Percentiles rank a stretch among this genome's conserved stretches.
These are phyloP conservation scores for Phytophthora quininea DNA, from an alignment of 352 stramenopile species.

Conservation along the genomic window DNA sequence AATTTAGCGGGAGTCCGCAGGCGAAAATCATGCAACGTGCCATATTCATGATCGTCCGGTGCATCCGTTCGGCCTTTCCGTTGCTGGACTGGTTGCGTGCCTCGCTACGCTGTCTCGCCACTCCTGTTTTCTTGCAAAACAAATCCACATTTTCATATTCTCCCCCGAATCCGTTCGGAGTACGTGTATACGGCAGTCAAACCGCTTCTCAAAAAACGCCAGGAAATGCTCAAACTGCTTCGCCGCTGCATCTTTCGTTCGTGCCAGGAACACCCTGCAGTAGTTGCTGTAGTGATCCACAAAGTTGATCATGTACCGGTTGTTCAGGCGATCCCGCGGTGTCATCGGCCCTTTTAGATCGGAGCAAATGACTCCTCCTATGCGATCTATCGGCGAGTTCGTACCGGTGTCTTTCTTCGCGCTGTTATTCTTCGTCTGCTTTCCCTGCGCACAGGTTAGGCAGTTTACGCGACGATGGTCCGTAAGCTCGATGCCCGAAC, in stretches of 20 bases:
- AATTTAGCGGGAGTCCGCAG: background rate
- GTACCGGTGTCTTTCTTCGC: conserved; percentile 7
- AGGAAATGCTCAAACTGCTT: conserved; percentile 14
- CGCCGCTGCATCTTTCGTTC: conserved; percentile 19
- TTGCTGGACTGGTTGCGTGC: background rate
- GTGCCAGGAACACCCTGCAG: conserved; percentile 12
- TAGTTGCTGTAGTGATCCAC: conserved; percentile 24
- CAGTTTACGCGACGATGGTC: background rate
- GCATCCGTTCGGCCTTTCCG: background rate
- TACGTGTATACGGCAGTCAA: conserved; percentile 11
- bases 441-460: conserved; percentile 7
- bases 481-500: background rate
- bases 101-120: conserved; percentile 15
- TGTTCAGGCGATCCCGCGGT: background rate
- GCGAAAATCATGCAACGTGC: background rate
- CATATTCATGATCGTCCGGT: background rate
- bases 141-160: conserved; percentile 37
- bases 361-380: conserved; percentile 5
- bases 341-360: conserved; percentile 12
- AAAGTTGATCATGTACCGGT: conserved; percentile 27
- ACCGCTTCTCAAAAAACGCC: conserved; percentile 11
- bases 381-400: conserved; percentile 4
- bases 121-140: conserved; percentile 22
- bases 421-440: conserved; percentile 1
- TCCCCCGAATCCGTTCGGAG: conserved; percentile 17